Evolutionary conservation across 345 rosid genomes (phyloP), one percentile per base, ranked within the genome.

Genomic region (Leavenworthia alabamica): DNA sequence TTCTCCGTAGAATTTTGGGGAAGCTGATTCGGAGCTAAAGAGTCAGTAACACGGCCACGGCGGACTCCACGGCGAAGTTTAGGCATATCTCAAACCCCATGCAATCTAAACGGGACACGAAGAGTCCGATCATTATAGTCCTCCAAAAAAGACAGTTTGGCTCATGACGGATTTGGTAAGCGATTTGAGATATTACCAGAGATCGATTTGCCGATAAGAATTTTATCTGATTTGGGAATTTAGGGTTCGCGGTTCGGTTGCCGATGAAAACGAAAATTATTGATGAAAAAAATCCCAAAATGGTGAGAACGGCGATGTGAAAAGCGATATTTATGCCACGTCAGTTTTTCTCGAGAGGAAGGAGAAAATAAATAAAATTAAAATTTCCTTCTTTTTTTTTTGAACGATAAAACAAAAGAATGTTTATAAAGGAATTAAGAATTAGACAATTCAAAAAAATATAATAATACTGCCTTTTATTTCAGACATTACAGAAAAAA

Each of bases 31-130:
- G 10, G 29, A 61, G 60, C 76, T 45, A 49, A 62, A 10, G 75
- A 68, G 50, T 75, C 41, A 33, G 70, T 56, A 54, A 71, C 71
- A 76, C 84, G 85, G 68, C 85, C 85, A 69, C 83, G 77, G 75
- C 92, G 90, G 43, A 77, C 85, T 75, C 88, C 88, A 64, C 83
- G 80, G 75, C 89, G 94, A 80, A 81, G 91, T 80, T 81, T 88
- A 60, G 97, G 97, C 97, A 93, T 93, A 72, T 71, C 86, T 74
- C 81, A 80, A 74, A 68, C 85, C 85, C 89, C 81, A 84, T 83
- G 79, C 90, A 88, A 83, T 66, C 79, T 53, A 73, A 67, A 79
- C 77, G 74, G 40, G 66, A 73, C 67, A 68, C 66, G 33, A 68
- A 48, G 32, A 58, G 57, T 37, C 69, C 65, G 76, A 80, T 77